phyloP scores from a whole-genome alignment of 768 basidiomycete species.

The Rhodotorula graminis region DNA sequence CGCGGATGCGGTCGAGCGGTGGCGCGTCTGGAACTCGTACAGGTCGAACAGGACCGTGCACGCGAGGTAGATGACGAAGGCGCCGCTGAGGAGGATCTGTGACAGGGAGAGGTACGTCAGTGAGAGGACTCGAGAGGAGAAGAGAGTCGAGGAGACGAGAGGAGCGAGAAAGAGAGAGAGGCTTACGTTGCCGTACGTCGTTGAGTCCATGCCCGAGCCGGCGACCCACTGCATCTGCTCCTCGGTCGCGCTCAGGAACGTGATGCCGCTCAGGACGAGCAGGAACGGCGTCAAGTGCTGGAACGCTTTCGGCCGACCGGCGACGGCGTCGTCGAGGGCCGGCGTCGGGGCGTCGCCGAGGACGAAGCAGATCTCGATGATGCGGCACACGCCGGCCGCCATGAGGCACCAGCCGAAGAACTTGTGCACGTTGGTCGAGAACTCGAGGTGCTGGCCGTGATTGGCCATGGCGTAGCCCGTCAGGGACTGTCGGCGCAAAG shows the following conservation, averaged over 20 bases:
- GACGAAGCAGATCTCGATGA: slow-evolving; percentile 81
- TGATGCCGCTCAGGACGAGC: slow-evolving; percentile 60
- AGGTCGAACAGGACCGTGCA: slow-evolving; percentile 66
- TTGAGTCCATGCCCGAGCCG: slow-evolving; percentile 71
- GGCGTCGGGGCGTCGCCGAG: slow-evolving; percentile 44
- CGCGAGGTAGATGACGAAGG: slow-evolving; percentile 72
- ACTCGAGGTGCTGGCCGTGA: slow-evolving; percentile 60
- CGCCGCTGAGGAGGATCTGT: slow-evolving; percentile 70
- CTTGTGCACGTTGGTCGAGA: slow-evolving; percentile 78
- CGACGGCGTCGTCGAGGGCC: not conserved
- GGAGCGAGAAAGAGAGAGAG: not conserved
- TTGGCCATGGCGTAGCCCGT: slow-evolving; percentile 89
- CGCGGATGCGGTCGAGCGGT: not conserved
- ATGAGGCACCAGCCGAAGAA: slow-evolving; percentile 82
- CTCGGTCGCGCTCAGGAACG: slow-evolving; percentile 92
- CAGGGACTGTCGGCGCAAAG: slow-evolving; percentile 59
- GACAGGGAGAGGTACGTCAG: not conserved
- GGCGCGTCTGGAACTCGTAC: slow-evolving; percentile 46
- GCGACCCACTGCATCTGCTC: slow-evolving; percentile 74
- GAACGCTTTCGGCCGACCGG: slow-evolving; percentile 50
- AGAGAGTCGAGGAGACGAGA: too few species aligned
- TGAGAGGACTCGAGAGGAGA: not conserved
- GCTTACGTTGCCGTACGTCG: slow-evolving; percentile 61
- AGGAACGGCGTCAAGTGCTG: slow-evolving; percentile 81
- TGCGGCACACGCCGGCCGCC: slow-evolving; percentile 70